Conservation (phyloP, 768 basidiomycete genomes). For the Mycena polygramma region DNA sequence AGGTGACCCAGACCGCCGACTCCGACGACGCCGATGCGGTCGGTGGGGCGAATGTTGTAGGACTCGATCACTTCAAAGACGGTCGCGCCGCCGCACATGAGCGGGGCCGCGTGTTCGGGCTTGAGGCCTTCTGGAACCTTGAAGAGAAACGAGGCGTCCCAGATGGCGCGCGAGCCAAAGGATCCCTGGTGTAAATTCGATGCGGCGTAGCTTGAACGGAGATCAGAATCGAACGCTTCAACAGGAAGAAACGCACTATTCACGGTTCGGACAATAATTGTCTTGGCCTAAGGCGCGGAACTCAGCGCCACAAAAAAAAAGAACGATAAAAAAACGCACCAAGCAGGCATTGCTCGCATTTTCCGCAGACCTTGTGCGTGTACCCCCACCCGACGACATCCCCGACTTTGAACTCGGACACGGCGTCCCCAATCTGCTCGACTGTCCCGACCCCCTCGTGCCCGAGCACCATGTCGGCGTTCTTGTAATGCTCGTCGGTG, state of each 20-base stretch:
- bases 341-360: not conserved
- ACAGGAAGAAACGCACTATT: not conserved
- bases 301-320: too few species aligned
- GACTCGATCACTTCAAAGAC: not conserved
- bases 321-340: not conserved
- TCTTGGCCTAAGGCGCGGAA: not conserved
- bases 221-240: not conserved
- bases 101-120: not conserved
- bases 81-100: not conserved
- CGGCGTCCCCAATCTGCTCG: not conserved
- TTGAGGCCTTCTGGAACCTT: not conserved
- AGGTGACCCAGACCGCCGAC: slow-evolving; percentile 56
- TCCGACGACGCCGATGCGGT: slow-evolving; percentile 47
- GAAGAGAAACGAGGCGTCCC: not conserved
- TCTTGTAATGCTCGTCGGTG: slow-evolving; percentile 1
- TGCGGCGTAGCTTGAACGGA: not conserved
- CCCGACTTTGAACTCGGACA: not conserved
- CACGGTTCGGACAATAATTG: not conserved
- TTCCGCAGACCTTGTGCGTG: not conserved
- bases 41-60: slow-evolving; percentile 18
- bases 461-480: slow-evolving; percentile 5
- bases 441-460: slow-evolving; percentile 6
- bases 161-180: not conserved
- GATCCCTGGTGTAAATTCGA: not conserved
- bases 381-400: not conserved